These are phyloP conservation scores for Cytospora schulzeri DNA, from an alignment of 2,329 filamentous ascomycete species.

Conservation along the genomic window DNA sequence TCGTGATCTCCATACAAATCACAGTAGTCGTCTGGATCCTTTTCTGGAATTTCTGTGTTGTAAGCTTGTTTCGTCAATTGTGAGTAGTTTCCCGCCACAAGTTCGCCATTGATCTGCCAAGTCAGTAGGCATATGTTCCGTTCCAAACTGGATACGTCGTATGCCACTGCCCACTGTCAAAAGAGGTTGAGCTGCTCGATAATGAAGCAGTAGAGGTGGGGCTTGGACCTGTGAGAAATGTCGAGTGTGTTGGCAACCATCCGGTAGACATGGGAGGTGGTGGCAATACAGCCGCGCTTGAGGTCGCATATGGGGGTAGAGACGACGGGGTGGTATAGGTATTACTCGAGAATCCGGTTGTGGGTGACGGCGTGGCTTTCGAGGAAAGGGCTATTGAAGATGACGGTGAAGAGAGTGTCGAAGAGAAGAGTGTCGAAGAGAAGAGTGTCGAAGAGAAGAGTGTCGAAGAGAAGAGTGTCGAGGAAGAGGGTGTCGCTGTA, in stretches of 20 bases:
- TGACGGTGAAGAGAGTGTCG: neutral
- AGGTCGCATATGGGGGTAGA: constrained; percentile 10
- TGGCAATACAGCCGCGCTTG: neutral
- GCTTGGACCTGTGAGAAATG: constrained; percentile 20
- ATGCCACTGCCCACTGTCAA: constrained; percentile 27
- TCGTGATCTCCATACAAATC: neutral
- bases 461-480: too few species aligned
- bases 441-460: neutral
- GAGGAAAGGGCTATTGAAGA: neutral
- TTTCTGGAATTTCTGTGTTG: neutral
- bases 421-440: neutral
- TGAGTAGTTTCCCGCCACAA: neutral
- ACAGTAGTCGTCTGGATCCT: neutral
- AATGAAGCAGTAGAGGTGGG: neutral
- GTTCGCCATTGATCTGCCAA: neutral
- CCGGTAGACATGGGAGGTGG: neutral
- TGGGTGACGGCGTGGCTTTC: neutral
- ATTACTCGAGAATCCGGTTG: neutral
- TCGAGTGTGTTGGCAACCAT: constrained; percentile 15
- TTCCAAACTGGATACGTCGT: constrained; percentile 26
- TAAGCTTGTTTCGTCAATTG: neutral
- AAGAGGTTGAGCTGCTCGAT: constrained; percentile 3
- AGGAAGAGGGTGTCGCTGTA: too few species aligned
- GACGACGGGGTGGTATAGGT: neutral
- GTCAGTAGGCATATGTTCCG: constrained; percentile 10